A percentile compares a stretch with the other conserved stretches of the same genome.
phyloP scores from a whole-genome alignment of 306 rosid genomes.

The Mimosa pudica region DNA sequence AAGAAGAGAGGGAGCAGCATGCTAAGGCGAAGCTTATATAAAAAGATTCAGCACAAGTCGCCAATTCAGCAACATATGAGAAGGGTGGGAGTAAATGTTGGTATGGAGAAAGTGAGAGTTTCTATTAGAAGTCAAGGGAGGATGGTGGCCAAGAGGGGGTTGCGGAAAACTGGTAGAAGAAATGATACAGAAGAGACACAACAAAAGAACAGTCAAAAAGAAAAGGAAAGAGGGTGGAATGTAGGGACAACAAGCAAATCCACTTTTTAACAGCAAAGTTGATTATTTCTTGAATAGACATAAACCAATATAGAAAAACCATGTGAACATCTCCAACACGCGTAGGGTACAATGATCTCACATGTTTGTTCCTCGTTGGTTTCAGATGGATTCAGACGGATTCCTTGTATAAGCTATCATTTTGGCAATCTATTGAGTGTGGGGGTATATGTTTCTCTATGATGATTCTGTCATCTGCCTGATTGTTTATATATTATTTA shows the following conservation, averaged over 20 bases:
- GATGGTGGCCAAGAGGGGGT: conserved; percentile 55
- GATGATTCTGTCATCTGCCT: conserved; percentile 38
- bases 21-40: conserved; percentile 75
- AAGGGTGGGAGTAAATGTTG: conserved; percentile 78
- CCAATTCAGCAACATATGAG: conserved; percentile 75
- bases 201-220: conserved; percentile 67
- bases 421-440: background rate
- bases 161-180: conserved; percentile 59
- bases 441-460: background rate
- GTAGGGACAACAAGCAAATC: conserved; percentile 50
- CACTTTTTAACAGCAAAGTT: conserved; percentile 29
- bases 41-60: conserved; percentile 63
- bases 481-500: conserved; percentile 2
- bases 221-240: conserved; percentile 95
- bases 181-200: conserved; percentile 59
- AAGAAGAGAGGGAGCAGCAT: conserved; percentile 70
- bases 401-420: background rate
- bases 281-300: background rate
- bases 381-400: background rate
- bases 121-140: conserved; percentile 87
- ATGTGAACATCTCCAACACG: background rate
- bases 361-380: background rate
- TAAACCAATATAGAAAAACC: conserved; percentile 2
- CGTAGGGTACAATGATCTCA: background rate
- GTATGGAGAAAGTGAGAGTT: conserved; percentile 83